phyloP scores from a whole-genome alignment of 441 rosid species.

The Euphorbia corollata region DNA sequence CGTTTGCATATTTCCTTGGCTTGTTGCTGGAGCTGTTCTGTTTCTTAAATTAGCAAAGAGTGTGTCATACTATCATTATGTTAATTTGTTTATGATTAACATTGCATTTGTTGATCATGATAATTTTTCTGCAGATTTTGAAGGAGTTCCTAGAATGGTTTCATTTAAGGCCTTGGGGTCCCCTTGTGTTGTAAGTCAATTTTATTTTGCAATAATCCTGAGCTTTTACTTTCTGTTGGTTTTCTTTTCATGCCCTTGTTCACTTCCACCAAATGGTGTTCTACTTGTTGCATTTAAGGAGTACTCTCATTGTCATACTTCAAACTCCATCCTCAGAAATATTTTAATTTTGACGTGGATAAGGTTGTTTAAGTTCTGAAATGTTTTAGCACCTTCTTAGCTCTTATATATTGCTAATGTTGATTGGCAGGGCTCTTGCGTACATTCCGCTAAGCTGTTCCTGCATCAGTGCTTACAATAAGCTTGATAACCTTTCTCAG shows the following conservation, averaged over 20 bases:
- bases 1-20: no score
- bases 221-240: slow-evolving; percentile 1
- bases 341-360: slow-evolving; percentile 4
- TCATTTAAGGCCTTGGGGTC: slow-evolving; percentile 97
- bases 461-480: slow-evolving; percentile 95
- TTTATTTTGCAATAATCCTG: background rate
- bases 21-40: no score
- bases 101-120: slow-evolving; percentile 25
- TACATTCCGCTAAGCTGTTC: slow-evolving; percentile 96
- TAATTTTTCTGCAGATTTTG: slow-evolving; percentile 44
- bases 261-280: background rate
- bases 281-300: background rate
- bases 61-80: no score
- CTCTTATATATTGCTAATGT: slow-evolving; percentile 13
- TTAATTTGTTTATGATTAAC: no score
- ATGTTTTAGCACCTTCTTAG: background rate
- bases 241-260: background rate
- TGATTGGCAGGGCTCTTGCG: slow-evolving; percentile 69
- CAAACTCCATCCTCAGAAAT: background rate
- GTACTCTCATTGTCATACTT: background rate
- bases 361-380: background rate
- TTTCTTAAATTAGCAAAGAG: no score
- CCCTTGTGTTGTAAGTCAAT: slow-evolving; percentile 77
- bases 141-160: slow-evolving; percentile 94
- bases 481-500: slow-evolving; percentile 15